These are phyloP conservation scores for Parascedosporium putredinis DNA, from an alignment of 2,329 filamentous ascomycete species.

Conservation along the genomic window DNA sequence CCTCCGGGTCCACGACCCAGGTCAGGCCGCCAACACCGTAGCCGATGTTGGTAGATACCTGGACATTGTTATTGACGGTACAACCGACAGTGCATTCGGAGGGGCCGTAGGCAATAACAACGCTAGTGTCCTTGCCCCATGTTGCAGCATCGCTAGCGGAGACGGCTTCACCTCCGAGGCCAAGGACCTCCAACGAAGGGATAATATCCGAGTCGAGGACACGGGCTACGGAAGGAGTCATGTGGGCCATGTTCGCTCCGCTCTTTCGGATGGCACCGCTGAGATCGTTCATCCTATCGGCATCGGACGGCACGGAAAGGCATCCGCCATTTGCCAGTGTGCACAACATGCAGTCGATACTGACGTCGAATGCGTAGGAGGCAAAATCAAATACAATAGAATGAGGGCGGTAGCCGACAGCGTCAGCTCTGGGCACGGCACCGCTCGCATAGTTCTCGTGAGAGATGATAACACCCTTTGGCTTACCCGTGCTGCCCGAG, in stretches of 20 bases:
- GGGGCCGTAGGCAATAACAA: constrained; percentile 43
- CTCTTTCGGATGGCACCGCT: constrained; percentile 32
- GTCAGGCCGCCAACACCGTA: constrained; percentile 34
- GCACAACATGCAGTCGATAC: constrained; percentile 43
- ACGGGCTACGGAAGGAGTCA: constrained; percentile 40
- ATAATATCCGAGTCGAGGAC: constrained; percentile 36
- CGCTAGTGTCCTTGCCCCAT: constrained; percentile 34
- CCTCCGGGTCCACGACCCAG: constrained; percentile 41
- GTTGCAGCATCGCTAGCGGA: constrained; percentile 36
- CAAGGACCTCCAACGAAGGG: constrained; percentile 34
- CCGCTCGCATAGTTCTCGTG: constrained; percentile 37
- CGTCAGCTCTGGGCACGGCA: constrained; percentile 29
- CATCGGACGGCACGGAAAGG: constrained; percentile 44
- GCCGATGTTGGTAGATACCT: constrained; percentile 34
- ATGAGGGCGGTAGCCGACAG: constrained; percentile 29
- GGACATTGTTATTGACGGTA: constrained; percentile 34
- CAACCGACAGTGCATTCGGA: constrained; percentile 45
- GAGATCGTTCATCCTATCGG: constrained; percentile 40
- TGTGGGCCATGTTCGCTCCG: constrained; percentile 36
- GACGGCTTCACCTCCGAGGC: constrained; percentile 42
- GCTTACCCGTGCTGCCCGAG: constrained; percentile 53
- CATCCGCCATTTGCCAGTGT: constrained; percentile 39
- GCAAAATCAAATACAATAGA: constrained; percentile 37
- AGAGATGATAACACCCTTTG: constrained; percentile 49
- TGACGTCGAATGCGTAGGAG: constrained; percentile 45